Evolutionary conservation across 2,329 filamentous ascomycete genomes (phyloP), one percentile per base, ranked within the genome.

Genomic region (Talaromyces amestolkiae): DNA sequence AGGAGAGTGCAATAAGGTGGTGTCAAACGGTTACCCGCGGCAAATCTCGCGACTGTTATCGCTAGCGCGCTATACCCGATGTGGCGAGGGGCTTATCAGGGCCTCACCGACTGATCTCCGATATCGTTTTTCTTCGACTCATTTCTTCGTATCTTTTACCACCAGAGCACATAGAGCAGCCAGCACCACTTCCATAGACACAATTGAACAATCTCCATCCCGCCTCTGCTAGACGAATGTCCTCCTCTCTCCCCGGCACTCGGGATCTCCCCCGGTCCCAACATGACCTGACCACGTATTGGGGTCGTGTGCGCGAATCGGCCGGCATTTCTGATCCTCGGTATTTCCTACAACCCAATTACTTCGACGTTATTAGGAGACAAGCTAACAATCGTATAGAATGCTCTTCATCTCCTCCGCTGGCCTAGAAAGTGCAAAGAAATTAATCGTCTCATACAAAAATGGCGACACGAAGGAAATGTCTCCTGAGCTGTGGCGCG

Each of bases 211-310:
- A 13, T 11, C 2, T 17, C 45, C 15, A 15, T 49, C 7, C 22
- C 24, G 17, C n/a, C 24, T 31, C 47, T 31, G 17, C 27, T 35
- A 54, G 8, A 37, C 53, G 53, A 64, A 89, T 89, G 87, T 87
- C 87, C 49, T 81, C 85, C 56, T 87, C 87, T 31, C 76, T 88
- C 33, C 86, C 87, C 31, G 87, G 87, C 64, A 86, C 79, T 70
- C 90, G 94, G 78, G 92, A 97, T 78, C 85, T 97, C 69, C 95
- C 95, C 68, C 87, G 89, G 65, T 99, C 95, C 63, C 92, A 93
- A 79, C 94, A 96, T 86, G 92, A 99, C 77, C 85, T 99, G 74
- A 87, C 80, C 76, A 97, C 93, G 56, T 99, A 99, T 82, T 95
- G 91, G 91, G 95, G 95, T 70, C 89, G 95, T 66, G 95, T 98